phyloP scores from a whole-genome alignment of 352 stramenopile genomes.

The Globisporangium recalcitrans region DNA sequence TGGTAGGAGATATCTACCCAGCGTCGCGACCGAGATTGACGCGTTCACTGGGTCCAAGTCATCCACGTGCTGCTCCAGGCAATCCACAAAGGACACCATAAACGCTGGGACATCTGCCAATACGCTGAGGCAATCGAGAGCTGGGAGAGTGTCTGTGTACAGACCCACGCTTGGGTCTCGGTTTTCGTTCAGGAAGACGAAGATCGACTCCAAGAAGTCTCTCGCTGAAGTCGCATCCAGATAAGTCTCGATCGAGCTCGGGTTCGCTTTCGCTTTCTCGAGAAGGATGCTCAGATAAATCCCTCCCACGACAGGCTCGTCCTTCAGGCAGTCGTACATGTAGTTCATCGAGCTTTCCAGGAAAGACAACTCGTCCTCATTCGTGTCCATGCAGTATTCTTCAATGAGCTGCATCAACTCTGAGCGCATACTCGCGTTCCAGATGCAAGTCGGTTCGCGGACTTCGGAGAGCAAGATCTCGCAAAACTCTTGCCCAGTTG shows the following conservation, averaged over 20 bases:
- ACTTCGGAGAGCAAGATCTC: conserved; percentile 65
- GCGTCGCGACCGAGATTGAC: conserved; percentile 66
- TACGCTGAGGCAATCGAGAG: conserved; percentile 64
- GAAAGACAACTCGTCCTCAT: conserved; percentile 52
- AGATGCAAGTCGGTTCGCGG: conserved; percentile 72
- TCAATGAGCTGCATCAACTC: conserved; percentile 73
- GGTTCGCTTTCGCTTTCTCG: conserved; percentile 40
- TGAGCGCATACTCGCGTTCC: conserved; percentile 52
- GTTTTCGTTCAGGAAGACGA: conserved; percentile 79
- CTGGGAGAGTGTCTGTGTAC: conserved; percentile 73
- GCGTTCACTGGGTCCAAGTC: conserved; percentile 56
- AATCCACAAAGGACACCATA: conserved; percentile 47
- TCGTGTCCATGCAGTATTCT: conserved; percentile 59
- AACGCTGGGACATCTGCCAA: conserved; percentile 62
- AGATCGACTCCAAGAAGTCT: conserved; percentile 60
- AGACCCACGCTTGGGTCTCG: conserved; percentile 63
- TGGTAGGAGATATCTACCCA: conserved; percentile 69
- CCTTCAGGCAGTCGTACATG: conserved; percentile 78
- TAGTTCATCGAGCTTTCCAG: conserved; percentile 65
- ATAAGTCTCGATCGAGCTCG: conserved; percentile 38
- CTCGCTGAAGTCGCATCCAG: conserved; percentile 48
- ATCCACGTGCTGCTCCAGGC: conserved; percentile 59
- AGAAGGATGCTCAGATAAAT: conserved; percentile 70
- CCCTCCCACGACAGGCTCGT: conserved; percentile 57
- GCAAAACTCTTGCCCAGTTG: conserved; percentile 71